Evolutionary conservation across 2,329 filamentous ascomycete species (phyloP).

Genomic region (Tolypocladium inflatum): DNA sequence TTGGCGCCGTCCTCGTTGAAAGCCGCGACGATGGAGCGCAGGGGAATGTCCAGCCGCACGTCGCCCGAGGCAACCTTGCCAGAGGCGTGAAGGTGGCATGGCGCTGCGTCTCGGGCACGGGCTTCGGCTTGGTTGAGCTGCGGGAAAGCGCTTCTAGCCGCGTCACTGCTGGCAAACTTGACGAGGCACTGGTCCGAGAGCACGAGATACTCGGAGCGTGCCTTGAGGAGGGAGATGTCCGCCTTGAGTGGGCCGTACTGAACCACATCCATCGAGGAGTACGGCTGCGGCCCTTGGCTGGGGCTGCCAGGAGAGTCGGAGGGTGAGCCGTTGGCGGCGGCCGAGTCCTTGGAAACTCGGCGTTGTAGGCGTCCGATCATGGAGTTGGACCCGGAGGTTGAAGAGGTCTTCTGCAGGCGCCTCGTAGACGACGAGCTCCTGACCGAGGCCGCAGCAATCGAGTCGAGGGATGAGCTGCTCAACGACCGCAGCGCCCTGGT

Average conservation of each 20-base stretch:
- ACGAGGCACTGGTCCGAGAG: constrained; percentile 40
- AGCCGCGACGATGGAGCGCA: constrained; percentile 40
- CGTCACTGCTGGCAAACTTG: constrained; percentile 38
- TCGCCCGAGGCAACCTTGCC: constrained; percentile 24
- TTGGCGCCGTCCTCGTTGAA: constrained; percentile 41
- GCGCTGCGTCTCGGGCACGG: constrained; percentile 11
- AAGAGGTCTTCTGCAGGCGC: constrained; percentile 27
- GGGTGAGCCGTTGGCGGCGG: constrained; percentile 15
- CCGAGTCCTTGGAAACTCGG: constrained; percentile 27
- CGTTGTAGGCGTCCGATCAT: constrained; percentile 32
- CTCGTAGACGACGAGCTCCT: constrained; percentile 21
- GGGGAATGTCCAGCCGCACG: constrained; percentile 35
- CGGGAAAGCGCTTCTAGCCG: constrained; percentile 38
- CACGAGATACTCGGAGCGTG: constrained; percentile 41
- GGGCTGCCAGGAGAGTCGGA: constrained; percentile 18
- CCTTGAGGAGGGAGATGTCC: constrained; percentile 38
- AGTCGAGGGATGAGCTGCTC: constrained; percentile 31
- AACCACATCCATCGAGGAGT: constrained; percentile 28
- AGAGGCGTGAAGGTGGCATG: constrained; percentile 10
- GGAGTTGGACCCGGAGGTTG: constrained; percentile 29
- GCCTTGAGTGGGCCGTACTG: constrained; percentile 38
- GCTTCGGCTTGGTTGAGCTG: constrained; percentile 24
- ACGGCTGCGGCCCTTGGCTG: constrained; percentile 19
- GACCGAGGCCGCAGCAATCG: constrained; percentile 20
- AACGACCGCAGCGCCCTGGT: constrained; percentile 28